Conservation (phyloP, 2,329 filamentous ascomycete species). For the Leptographium galeiforme region DNA sequence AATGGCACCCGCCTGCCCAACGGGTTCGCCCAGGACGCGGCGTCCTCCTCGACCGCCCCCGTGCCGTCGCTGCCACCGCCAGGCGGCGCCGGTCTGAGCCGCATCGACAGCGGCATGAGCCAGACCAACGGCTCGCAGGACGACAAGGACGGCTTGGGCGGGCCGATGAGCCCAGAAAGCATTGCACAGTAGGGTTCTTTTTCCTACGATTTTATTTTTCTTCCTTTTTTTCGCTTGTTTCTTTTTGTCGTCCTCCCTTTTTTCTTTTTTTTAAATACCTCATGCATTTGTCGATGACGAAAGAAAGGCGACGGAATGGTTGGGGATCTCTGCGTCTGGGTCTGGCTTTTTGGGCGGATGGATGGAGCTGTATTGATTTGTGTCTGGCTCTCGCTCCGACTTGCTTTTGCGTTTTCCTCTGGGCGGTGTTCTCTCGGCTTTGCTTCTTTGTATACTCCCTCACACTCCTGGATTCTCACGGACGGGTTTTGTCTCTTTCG, state of each 20-base stretch:
- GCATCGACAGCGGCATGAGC: slow-evolving; percentile 24
- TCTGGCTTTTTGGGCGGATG: neutral
- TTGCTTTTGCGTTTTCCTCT: neutral
- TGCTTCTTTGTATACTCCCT: neutral
- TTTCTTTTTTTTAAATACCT: neutral
- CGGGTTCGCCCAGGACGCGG: neutral
- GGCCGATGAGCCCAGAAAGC: slow-evolving; percentile 79
- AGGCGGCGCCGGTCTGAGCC: slow-evolving; percentile 5
- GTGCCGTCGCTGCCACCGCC: neutral
- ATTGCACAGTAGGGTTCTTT: slow-evolving; percentile 22
- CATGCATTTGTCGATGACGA: neutral
- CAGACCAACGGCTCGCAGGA: slow-evolving; percentile 39
- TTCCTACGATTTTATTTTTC: neutral
- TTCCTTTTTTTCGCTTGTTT: neutral
- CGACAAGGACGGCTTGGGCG: slow-evolving; percentile 54
- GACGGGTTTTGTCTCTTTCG: neutral
- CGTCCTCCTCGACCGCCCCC: neutral
- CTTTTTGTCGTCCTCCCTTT: neutral
- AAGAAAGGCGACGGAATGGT: neutral
- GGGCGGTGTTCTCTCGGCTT: no score
- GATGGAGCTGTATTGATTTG: neutral
- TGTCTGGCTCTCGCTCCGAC: no score
- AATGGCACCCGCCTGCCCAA: neutral
- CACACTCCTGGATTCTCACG: neutral
- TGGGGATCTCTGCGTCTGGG: neutral